phyloP scores from a whole-genome alignment of 257 asterid species.

The Salvia splendens region DNA sequence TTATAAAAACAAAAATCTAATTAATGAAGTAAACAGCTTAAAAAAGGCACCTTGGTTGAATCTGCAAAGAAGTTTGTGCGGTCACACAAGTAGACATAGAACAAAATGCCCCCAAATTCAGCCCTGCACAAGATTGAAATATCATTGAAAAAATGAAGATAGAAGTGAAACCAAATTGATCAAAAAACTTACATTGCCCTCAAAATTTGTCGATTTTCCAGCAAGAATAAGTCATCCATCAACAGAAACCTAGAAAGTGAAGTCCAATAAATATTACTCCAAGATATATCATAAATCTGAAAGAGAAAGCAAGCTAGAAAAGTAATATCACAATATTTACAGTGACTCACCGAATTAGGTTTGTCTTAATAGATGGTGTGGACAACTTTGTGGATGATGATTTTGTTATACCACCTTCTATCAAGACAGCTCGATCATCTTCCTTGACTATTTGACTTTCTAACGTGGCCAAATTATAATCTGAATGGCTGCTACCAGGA shows the following conservation, averaged over 20 bases:
- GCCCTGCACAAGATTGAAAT: slow-evolving; percentile 56
- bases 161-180: slow-evolving; percentile 19
- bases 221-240: slow-evolving; percentile 50
- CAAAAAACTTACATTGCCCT: slow-evolving; percentile 48
- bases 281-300: slow-evolving; percentile 20
- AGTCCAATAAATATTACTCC: slow-evolving; percentile 18
- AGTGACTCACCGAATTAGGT: slow-evolving; percentile 57
- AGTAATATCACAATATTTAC: slow-evolving; percentile 12
- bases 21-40: slow-evolving; percentile 23
- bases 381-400: slow-evolving; percentile 55
- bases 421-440: slow-evolving; percentile 69
- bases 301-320: slow-evolving; percentile 24
- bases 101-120: slow-evolving; percentile 76
- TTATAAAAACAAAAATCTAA: slow-evolving; percentile 6
- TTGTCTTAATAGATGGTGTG: slow-evolving; percentile 56
- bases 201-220: slow-evolving; percentile 46
- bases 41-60: slow-evolving; percentile 70
- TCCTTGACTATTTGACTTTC: slow-evolving; percentile 61
- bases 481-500: slow-evolving; percentile 65
- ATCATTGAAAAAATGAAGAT: slow-evolving; percentile 22
- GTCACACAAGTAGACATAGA: slow-evolving; percentile 81
- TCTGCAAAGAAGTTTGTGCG: slow-evolving; percentile 75
- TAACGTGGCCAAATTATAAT: slow-evolving; percentile 66
- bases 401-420: slow-evolving; percentile 83
- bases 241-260: slow-evolving; percentile 40